Conservation (phyloP, 2,329 filamentous ascomycete genomes). For the Penicillium glabrum region DNA sequence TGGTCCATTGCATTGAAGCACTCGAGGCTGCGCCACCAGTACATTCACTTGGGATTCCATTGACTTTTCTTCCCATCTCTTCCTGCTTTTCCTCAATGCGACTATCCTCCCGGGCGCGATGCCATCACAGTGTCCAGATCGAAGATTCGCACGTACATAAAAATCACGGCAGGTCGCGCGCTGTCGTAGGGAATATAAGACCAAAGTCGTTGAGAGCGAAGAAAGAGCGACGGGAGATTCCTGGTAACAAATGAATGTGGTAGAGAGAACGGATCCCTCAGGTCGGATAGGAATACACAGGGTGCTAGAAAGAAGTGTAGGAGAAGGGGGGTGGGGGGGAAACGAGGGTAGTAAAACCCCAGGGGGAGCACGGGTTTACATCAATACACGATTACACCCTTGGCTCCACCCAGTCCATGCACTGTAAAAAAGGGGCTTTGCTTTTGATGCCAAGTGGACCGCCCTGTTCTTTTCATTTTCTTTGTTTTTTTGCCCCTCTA, state of each 20-base stretch:
- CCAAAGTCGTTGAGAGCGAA: slow-evolving; percentile 13
- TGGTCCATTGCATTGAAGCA: background rate
- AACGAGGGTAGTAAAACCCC: slow-evolving; percentile 14
- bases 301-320: slow-evolving; percentile 17
- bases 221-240: slow-evolving; percentile 31
- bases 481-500: background rate
- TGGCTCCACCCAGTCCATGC: background rate
- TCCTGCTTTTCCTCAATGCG: background rate
- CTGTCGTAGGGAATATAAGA: slow-evolving; percentile 29
- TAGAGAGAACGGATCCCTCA: slow-evolving; percentile 41
- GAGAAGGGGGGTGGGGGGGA: slow-evolving; percentile 16
- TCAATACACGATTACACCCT: background rate
- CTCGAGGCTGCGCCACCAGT: background rate
- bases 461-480: background rate
- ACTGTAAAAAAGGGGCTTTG: background rate
- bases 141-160: slow-evolving; percentile 27
- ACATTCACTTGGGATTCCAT: background rate
- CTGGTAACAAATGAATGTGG: slow-evolving; percentile 39
- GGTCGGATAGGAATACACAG: slow-evolving; percentile 42
- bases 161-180: slow-evolving; percentile 28
- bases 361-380: background rate
- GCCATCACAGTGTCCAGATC: background rate
- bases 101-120: background rate
- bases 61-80: background rate
- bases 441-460: background rate